A percentile compares a stretch with the other conserved stretches of the same genome.
Evolutionary conservation across 2,329 filamentous ascomycete species (phyloP).

Genomic region (Xylariomycetidae sp.): DNA sequence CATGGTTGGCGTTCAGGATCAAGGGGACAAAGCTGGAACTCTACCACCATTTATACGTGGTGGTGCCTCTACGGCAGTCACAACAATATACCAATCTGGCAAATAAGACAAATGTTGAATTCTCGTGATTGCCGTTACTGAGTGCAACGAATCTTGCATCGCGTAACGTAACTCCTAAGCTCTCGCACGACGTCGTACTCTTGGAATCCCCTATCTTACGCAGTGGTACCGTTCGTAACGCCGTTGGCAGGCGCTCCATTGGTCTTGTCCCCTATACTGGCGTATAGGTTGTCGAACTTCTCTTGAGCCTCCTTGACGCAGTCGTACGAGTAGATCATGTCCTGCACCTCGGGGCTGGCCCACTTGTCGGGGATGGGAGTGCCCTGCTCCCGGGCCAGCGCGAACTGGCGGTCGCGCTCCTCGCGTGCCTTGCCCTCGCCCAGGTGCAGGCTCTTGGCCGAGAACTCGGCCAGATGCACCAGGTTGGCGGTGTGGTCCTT

Average conservation of each 20-base stretch:
- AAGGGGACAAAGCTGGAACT: conserved; percentile 1
- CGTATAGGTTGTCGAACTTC: conserved; percentile 43
- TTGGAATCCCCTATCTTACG: conserved; percentile 1
- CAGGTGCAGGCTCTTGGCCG: conserved; percentile 49
- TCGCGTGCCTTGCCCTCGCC: conserved; percentile 53
- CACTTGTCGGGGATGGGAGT: conserved; percentile 59
- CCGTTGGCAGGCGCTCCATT: conserved; percentile 2
- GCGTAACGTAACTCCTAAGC: too few species aligned
- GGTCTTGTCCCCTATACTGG: conserved; percentile 7
- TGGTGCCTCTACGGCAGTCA: not conserved
- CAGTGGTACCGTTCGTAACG: conserved; percentile 1
- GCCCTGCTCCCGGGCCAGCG: conserved; percentile 39
- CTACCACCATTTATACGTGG: conserved; percentile 6
- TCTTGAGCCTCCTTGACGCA: conserved; percentile 49
- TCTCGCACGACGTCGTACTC: too few species aligned
- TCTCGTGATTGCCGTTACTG: too few species aligned
- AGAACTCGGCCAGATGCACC: conserved; percentile 47
- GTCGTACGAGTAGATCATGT: conserved; percentile 60
- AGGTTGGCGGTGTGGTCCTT: conserved; percentile 48
- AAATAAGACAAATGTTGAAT: too few species aligned
- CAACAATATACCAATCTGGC: too few species aligned
- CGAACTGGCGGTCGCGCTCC: conserved; percentile 52
- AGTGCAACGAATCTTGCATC: too few species aligned
- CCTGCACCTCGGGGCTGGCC: conserved; percentile 64
- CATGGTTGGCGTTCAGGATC: conserved; percentile 8